Percentiles rank a stretch among this genome's conserved stretches.
These are phyloP conservation scores for Alternaria ethzedia DNA, from an alignment of 2,329 filamentous ascomycete genomes.

Conservation along the genomic window DNA sequence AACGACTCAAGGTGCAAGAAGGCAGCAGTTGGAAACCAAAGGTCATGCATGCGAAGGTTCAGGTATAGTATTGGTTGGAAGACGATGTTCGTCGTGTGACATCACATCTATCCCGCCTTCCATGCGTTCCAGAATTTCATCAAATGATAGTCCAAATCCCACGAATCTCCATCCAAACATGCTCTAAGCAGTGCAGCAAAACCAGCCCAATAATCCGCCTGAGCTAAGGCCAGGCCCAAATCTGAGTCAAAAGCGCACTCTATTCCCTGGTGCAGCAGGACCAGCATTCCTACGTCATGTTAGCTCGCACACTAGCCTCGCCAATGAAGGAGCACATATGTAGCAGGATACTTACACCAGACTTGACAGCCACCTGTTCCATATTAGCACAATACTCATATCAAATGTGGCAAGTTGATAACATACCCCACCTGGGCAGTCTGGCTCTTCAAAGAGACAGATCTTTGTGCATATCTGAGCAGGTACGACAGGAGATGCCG, in stretches of 20 bases:
- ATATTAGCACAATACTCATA: not conserved
- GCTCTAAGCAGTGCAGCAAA: not conserved
- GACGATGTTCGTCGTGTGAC: not conserved
- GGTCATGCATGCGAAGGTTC: not conserved
- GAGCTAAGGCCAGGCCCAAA: not conserved
- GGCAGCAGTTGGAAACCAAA: not conserved
- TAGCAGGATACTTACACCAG: not conserved
- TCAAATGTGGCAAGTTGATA: not conserved
- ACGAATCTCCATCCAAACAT: not conserved
- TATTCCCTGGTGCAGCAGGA: not conserved
- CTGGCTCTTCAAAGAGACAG: not conserved
- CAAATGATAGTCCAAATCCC: not conserved
- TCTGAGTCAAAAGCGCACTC: not conserved
- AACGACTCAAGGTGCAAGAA: not conserved
- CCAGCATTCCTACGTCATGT: not conserved
- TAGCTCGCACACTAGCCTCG: not conserved
- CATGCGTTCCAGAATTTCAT: not conserved
- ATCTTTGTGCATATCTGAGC: not conserved
- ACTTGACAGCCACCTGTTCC: not conserved
- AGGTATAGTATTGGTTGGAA: not conserved
- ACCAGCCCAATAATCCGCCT: not conserved
- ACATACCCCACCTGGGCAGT: not conserved
- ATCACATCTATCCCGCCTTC: not conserved
- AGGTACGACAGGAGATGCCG: not conserved
- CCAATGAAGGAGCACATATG: too few species aligned